phyloP scores from a whole-genome alignment of 2,329 filamentous ascomycete species.

The Zymoseptoria crescenta region DNA sequence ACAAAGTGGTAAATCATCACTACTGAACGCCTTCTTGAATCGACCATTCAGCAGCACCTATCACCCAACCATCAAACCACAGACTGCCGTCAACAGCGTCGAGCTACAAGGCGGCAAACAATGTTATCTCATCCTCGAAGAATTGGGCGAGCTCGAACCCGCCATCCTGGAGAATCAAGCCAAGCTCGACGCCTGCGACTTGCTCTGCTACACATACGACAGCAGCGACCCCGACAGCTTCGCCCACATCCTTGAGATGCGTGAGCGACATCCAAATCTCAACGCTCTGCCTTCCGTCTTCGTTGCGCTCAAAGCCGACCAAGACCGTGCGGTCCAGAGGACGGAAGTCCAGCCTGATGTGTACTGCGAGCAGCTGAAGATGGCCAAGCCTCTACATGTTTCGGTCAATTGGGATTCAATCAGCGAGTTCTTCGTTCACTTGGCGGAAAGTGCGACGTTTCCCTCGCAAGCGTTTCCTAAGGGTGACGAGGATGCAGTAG shows the following conservation, averaged over 20 bases:
- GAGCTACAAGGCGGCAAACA: constrained; percentile 94
- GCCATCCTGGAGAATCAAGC: constrained; percentile 87
- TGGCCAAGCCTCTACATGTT: constrained; percentile 87
- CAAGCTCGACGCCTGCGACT: constrained; percentile 85
- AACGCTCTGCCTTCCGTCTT: constrained; percentile 88
- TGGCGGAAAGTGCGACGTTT: constrained; percentile 86
- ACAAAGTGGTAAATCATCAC: constrained; percentile 80
- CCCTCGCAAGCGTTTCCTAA: constrained; percentile 85
- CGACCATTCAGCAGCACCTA: constrained; percentile 78
- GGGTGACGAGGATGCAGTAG: constrained; percentile 72
- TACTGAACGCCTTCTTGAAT: constrained; percentile 86
- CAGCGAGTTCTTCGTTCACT: constrained; percentile 80
- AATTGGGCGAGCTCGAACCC: constrained; percentile 90
- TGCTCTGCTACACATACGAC: constrained; percentile 93
- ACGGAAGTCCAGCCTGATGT: constrained; percentile 85
- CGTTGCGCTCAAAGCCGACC: constrained; percentile 87
- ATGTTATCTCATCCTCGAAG: constrained; percentile 91
- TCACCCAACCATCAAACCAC: constrained; percentile 88
- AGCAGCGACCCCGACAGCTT: constrained; percentile 96
- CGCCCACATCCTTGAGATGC: constrained; percentile 75
- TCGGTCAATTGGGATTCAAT: constrained; percentile 93
- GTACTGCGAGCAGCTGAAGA: constrained; percentile 76
- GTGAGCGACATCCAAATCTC: constrained; percentile 70
- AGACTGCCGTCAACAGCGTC: constrained; percentile 89
- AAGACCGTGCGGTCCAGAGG: constrained; percentile 93